phyloP scores from a whole-genome alignment of 2,329 filamentous ascomycete genomes.

The Aureobasidium zeae region DNA sequence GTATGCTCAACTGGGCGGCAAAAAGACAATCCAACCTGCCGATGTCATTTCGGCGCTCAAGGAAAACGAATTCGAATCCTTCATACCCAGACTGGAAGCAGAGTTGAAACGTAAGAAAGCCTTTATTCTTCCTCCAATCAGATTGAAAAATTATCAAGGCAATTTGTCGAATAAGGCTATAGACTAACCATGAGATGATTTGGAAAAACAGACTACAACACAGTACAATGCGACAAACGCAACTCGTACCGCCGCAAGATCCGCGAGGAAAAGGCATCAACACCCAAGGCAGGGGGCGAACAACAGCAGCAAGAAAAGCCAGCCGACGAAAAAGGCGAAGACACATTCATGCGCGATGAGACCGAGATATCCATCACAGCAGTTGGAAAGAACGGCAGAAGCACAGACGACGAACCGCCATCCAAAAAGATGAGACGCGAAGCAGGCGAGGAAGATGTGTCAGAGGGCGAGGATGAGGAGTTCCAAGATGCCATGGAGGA shows the following conservation, averaged over 20 bases:
- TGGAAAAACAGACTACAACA: conserved; percentile 55
- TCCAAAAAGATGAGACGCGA: conserved; percentile 44
- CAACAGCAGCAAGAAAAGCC: conserved; percentile 54
- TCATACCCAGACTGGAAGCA: conserved; percentile 60
- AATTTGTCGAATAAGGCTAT: no score
- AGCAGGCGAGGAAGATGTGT: conserved; percentile 27
- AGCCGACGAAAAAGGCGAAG: conserved; percentile 20
- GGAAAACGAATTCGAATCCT: conserved; percentile 65
- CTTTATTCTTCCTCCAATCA: no score
- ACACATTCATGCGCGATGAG: conserved; percentile 17
- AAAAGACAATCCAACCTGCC: conserved; percentile 67
- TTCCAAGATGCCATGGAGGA: conserved; percentile 39
- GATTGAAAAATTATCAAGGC: no score
- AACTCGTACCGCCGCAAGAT: conserved; percentile 63
- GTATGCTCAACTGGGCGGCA: conserved; percentile 54
- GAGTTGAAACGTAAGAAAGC: conserved; percentile 68
- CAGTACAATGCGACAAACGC: conserved; percentile 64
- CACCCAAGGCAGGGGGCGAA: conserved; percentile 21
- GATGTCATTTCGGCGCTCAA: conserved; percentile 70
- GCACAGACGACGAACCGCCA: conserved; percentile 38
- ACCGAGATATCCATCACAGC: conserved; percentile 23
- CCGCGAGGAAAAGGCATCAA: conserved; percentile 50
- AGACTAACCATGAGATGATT: no score
- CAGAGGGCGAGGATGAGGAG: conserved; percentile 35
- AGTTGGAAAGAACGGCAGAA: conserved; percentile 29